Percentiles rank a stretch among this genome's conserved stretches.
These are phyloP conservation scores for Pneumocystis murina DNA, from an alignment of 1,139 yeast species.

Conservation along the genomic window DNA sequence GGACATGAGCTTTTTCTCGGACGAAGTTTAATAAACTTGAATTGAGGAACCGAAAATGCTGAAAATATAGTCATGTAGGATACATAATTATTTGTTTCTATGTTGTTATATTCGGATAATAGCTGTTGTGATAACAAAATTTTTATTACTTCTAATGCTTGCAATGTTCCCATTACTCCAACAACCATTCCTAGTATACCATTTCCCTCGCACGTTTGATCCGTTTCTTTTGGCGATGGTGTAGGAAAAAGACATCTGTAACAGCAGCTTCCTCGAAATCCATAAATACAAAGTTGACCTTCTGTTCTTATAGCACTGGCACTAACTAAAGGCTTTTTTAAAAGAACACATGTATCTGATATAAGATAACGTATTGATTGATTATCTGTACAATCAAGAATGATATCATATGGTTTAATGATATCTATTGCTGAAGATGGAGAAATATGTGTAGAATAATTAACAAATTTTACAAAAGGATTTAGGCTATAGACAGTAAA, in stretches of 20 bases:
- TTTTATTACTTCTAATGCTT: slow-evolving; percentile 80
- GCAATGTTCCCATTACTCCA: slow-evolving; percentile 75
- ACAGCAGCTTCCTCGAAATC: slow-evolving; percentile 70
- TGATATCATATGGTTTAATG: slow-evolving; percentile 49
- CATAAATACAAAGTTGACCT: slow-evolving; percentile 71
- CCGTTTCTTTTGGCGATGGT: slow-evolving; percentile 77
- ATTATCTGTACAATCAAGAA: slow-evolving; percentile 89
- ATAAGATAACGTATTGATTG: slow-evolving; percentile 78
- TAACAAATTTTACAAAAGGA: slow-evolving; percentile 44
- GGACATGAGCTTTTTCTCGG: slow-evolving; percentile 44
- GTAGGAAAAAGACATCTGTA: slow-evolving; percentile 83
- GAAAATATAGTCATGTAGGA: slow-evolving; percentile 62
- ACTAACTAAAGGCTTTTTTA: slow-evolving; percentile 49
- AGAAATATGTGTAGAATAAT: slow-evolving; percentile 40
- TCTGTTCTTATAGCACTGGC: slow-evolving; percentile 88
- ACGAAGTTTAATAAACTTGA: slow-evolving; percentile 71
- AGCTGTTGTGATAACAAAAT: slow-evolving; percentile 26
- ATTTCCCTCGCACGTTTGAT: slow-evolving; percentile 80
- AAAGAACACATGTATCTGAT: slow-evolving; percentile 60
- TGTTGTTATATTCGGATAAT: not conserved
- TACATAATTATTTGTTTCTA: slow-evolving; percentile 27
- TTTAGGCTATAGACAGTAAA: slow-evolving; percentile 30
- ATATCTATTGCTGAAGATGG: slow-evolving; percentile 50
- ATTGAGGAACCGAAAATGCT: slow-evolving; percentile 38
- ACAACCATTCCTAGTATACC: slow-evolving; percentile 95